Evolutionary conservation across 768 basidiomycete genomes (phyloP), one percentile per base, ranked within the genome.

Genomic region (Leucogyrophana mollusca): DNA sequence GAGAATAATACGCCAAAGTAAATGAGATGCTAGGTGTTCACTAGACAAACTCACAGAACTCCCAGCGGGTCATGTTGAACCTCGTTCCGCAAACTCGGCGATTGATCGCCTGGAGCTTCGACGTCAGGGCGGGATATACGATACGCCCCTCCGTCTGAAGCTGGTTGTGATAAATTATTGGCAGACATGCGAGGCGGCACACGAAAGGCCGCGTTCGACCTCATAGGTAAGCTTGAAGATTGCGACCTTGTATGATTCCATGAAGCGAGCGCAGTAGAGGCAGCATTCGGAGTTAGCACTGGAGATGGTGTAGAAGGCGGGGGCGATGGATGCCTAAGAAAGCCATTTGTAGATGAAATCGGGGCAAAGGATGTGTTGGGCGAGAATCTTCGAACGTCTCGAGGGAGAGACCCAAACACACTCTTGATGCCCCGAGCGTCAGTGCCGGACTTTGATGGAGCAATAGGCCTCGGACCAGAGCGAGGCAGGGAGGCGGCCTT

Each of bases 391-490:
- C 55, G 58, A 41, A 34, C 24, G 14, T 57, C 62, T 18, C 36
- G 52, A 38, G 53, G 23, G 11, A 34, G 10, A 16, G 47, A 46
- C 14, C 47, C 32, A 9, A 50, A 49, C 6, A 11, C 9, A 30
- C 32, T 17, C 13, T 30, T 24, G 40, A 52, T 22, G 51, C 13
- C 13, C 33, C 43, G 17, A 25, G 36, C 23, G 32, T 32, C 36
- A 21, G 22, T 49, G 49, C 45, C 71, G 22, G 56, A 55, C 49
- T 78, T 76, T 8, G 74, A 62, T 2, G 59, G 65, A 1, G 78
- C 78, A 4, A 80, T 60, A 2, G 73, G 58, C 49, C 72, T 73
- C 14, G 73, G 54, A 7, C 61, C 51, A 2, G 63, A 49, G 35
- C 80, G 73, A 22, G 67, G 73, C 38, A 76, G 36, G 25, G 41